Conservation (phyloP, 148 eudicot genomes). For the Chenopodium album region DNA sequence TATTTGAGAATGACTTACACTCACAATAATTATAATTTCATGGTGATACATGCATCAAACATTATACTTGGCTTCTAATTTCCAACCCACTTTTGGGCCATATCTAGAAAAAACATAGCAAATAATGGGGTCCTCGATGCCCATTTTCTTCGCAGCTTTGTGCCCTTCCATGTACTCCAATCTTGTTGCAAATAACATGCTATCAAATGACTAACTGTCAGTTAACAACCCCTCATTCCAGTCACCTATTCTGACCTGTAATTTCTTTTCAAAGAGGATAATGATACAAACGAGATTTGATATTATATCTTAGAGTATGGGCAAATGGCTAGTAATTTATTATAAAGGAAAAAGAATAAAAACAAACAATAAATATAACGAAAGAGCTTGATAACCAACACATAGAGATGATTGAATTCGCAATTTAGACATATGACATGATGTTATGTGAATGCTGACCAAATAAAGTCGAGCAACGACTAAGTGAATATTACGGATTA, state of each 20-base stretch:
- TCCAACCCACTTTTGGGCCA: conserved; percentile 14
- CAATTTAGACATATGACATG: too few species aligned
- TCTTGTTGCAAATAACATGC: conserved; percentile 11
- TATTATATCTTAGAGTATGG: too few species aligned
- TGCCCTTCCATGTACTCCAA: conserved; percentile 6
- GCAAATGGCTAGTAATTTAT: too few species aligned
- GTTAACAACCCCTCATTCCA: too few species aligned
- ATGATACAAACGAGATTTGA: neutral
- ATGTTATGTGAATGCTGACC: too few species aligned
- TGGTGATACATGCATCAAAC: neutral
- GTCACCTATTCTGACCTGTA: neutral
- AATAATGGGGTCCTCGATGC: conserved; percentile 16
- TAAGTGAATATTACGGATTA: too few species aligned
- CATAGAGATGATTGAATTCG: too few species aligned
- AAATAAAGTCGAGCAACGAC: too few species aligned
- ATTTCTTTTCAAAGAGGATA: too few species aligned
- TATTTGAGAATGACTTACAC: conserved; percentile 16
- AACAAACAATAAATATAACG: too few species aligned
- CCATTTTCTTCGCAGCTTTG: neutral
- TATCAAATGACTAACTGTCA: neutral
- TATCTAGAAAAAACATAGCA: neutral
- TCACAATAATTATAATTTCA: conserved; percentile 6
- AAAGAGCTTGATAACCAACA: too few species aligned
- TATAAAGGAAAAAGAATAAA: too few species aligned
- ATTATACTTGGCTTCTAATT: neutral